Base-by-base conservation (phyloP, 139 green algal genomes). In the Gonium pectorale region DNA sequence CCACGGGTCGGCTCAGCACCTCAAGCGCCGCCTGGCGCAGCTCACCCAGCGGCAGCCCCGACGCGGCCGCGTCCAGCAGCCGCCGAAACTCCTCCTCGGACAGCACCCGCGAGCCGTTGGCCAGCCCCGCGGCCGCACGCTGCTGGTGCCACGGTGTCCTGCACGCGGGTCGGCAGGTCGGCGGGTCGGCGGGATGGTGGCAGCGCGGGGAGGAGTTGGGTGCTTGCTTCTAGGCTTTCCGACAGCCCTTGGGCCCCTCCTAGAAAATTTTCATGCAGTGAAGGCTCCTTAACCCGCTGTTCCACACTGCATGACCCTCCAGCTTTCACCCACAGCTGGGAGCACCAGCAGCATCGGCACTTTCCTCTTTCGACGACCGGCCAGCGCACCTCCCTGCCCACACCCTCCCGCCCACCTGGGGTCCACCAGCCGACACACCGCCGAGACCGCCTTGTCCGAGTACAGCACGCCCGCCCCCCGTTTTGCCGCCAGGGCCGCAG, bases 1-100 rank as follows among this genome's bases (percentile, higher is more conserved):
- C 75, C 75, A 82, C 75, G 59, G 75, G 75, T 67, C 59, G 59
- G 22, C 19, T 29, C 40, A 82, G 75, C 75, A 82, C 75, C 75
- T 82, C 75, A 40, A 82, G 75, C 60, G 59, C 75, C 59, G 75
- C 75, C 56, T 82, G 75, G n/a, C 75, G 59, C 59, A 82, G 75
- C 75, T 82, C 75, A 26, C 59, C 59, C 59, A 63, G 41, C 27
- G 59, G 49, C 7, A 21, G 26, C 8, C 22, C 22, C 3, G 59
- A n/a, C 11, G 59, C 40, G 3, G 75, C 75, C 11, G 59, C 59
- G 24, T 82, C 75, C 75, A 72, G 31, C 59, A 82, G 56, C 9
- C 15, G 9, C 5, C 4, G 26, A 17, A 82, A 71, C 26, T 60
- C 41, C 0, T 41, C 40, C 59, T 82, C 75, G 29, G 13, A 37